Percentiles rank a stretch among this genome's conserved stretches.
Conservation (phyloP, 2,329 filamentous ascomycete genomes). For the Lojkania enalia region DNA sequence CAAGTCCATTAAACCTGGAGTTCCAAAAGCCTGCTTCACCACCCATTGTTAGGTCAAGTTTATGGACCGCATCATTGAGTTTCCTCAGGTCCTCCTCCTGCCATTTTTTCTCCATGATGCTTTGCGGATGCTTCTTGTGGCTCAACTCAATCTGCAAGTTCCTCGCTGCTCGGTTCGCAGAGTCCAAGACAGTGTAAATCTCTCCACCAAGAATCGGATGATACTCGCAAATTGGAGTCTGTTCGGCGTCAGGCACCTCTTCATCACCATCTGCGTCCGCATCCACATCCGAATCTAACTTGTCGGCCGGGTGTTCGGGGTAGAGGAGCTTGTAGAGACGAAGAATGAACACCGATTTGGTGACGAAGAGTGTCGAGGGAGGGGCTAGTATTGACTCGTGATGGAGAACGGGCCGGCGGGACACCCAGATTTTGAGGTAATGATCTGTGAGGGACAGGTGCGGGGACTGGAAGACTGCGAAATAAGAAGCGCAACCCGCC, state of each 20-base stretch:
- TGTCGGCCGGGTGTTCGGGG: background rate
- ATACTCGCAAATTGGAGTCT: constrained; percentile 11
- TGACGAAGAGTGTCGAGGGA: background rate
- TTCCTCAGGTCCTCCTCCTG: constrained; percentile 18
- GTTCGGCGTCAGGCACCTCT: background rate
- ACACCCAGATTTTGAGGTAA: constrained; percentile 18
- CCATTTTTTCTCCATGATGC: constrained; percentile 13
- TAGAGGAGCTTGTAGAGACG: background rate
- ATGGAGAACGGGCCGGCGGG: background rate
- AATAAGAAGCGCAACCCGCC: constrained; percentile 13
- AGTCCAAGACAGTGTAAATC: constrained; percentile 25
- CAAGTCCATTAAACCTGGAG: constrained; percentile 25
- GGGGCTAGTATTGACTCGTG: background rate
- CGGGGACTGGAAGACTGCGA: constrained; percentile 11
- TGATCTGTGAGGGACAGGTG: constrained; percentile 15
- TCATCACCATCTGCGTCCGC: background rate
- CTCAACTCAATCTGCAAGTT: constrained; percentile 30
- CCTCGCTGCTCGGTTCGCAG: constrained; percentile 31
- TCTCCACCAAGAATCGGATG: constrained; percentile 16
- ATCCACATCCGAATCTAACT: background rate
- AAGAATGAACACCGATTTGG: background rate
- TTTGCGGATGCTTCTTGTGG: constrained; percentile 17
- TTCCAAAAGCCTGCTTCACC: constrained; percentile 23
- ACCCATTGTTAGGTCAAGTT: constrained; percentile 8
- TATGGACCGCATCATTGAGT: constrained; percentile 44